phyloP scores from a whole-genome alignment of 306 rosid genomes.

The Cicer bijugum region DNA sequence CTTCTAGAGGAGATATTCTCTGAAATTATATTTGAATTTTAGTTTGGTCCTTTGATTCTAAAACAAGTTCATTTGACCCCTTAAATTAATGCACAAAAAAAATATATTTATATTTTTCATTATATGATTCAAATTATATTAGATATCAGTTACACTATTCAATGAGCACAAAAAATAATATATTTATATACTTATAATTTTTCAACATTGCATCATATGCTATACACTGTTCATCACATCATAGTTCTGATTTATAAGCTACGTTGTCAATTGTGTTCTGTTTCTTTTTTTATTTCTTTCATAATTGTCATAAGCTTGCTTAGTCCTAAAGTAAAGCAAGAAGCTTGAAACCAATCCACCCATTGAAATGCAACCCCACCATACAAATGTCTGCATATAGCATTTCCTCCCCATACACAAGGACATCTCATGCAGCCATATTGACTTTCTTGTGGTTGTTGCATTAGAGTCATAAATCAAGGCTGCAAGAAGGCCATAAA shows the following conservation, averaged over 20 bases:
- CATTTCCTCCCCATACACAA: slow-evolving; percentile 77
- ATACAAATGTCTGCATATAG: slow-evolving; percentile 68
- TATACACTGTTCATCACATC: neutral
- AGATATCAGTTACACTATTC: too few species aligned
- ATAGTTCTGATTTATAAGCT: slow-evolving; percentile 8
- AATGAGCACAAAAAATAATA: neutral
- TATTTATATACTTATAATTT: neutral
- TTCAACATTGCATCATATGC: slow-evolving; percentile 3
- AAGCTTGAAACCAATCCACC: slow-evolving; percentile 68
- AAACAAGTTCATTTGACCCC: too few species aligned
- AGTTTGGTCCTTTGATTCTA: too few species aligned
- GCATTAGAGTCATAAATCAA: slow-evolving; percentile 64
- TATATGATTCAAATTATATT: too few species aligned
- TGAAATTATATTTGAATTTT: too few species aligned
- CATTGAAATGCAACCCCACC: slow-evolving; percentile 74
- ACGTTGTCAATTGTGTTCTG: slow-evolving; percentile 25
- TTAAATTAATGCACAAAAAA: too few species aligned
- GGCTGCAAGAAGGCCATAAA: slow-evolving; percentile 68
- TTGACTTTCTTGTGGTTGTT: slow-evolving; percentile 5
- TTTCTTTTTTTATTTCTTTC: slow-evolving; percentile 48
- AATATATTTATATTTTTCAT: too few species aligned
- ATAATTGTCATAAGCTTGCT: slow-evolving; percentile 56
- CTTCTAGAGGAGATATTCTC: too few species aligned
- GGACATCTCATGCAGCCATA: slow-evolving; percentile 51
- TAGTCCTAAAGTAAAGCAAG: slow-evolving; percentile 68